A percentile compares a stretch with the other conserved stretches of the same genome.
Evolutionary conservation across 345 rosid genomes (phyloP).

Genomic region (Adansonia digitata): DNA sequence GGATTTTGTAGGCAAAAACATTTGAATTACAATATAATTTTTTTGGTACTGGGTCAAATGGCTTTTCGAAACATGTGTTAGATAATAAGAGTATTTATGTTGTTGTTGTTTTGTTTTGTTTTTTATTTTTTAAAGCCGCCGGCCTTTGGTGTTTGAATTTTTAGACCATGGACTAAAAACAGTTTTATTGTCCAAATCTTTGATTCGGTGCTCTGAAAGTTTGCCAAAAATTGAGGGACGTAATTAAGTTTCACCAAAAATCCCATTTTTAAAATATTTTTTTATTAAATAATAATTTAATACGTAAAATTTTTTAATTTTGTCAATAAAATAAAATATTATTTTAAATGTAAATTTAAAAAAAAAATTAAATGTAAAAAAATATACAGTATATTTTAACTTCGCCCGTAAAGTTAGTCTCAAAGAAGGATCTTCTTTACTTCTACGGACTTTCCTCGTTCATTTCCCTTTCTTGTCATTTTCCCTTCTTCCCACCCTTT

Average conservation of each 20-base stretch:
- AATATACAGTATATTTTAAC: too few species aligned
- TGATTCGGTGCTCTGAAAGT: background rate
- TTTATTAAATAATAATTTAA: too few species aligned
- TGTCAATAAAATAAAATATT: too few species aligned
- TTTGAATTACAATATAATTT: background rate
- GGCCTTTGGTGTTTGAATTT: background rate
- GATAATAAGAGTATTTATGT: too few species aligned
- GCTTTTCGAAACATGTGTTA: background rate
- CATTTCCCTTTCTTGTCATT: slow-evolving; percentile 9
- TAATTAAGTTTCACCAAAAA: background rate
- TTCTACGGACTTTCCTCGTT: too few species aligned
- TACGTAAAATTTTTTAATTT: too few species aligned
- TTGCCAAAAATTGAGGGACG: background rate
- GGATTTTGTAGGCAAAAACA: background rate
- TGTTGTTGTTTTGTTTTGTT: too few species aligned
- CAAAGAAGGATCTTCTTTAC: too few species aligned
- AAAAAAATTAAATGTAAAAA: too few species aligned
- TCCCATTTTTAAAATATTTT: too few species aligned
- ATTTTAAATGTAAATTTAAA: too few species aligned
- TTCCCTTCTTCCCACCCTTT: background rate
- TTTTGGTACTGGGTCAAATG: background rate
- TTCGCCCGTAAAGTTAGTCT: too few species aligned
- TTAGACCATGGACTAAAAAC: background rate
- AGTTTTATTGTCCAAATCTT: background rate
- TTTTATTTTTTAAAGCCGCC: background rate